phyloP scores from a whole-genome alignment of 306 rosid species.

The Boehmeria nivea region DNA sequence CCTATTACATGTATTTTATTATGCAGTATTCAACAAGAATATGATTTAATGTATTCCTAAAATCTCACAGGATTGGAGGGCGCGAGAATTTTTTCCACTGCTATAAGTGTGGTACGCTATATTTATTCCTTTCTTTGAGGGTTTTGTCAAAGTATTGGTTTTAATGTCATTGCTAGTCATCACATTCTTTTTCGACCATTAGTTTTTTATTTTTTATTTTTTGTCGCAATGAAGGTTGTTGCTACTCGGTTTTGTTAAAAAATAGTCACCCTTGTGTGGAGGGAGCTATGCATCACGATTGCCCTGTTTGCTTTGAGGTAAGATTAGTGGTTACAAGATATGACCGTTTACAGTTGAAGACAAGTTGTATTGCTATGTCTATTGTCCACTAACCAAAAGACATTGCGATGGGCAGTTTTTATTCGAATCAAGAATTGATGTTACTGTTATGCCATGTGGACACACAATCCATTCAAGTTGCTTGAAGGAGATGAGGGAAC shows the following conservation, averaged over 20 bases:
- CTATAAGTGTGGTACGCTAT: slow-evolving; percentile 65
- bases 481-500: slow-evolving; percentile 77
- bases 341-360: background rate
- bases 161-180: too few species aligned
- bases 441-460: slow-evolving; percentile 70
- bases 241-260: slow-evolving; percentile 54
- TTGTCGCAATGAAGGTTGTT: slow-evolving; percentile 72
- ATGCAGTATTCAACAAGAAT: too few species aligned
- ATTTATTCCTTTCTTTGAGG: background rate
- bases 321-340: background rate
- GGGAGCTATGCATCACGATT: slow-evolving; percentile 94
- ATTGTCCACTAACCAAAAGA: slow-evolving; percentile 9
- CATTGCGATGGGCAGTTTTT: slow-evolving; percentile 53
- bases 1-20: too few species aligned
- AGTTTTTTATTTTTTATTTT: background rate
- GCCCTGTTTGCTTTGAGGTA: slow-evolving; percentile 95
- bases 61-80: slow-evolving; percentile 65
- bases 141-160: background rate
- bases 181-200: too few species aligned
- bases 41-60: too few species aligned
- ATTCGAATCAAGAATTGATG: slow-evolving; percentile 60
- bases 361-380: background rate
- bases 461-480: slow-evolving; percentile 76
- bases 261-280: slow-evolving; percentile 82
- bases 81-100: slow-evolving; percentile 76